These are phyloP conservation scores for Chamaecrista fasciculata DNA, from an alignment of 306 rosid genomes.

Conservation along the genomic window DNA sequence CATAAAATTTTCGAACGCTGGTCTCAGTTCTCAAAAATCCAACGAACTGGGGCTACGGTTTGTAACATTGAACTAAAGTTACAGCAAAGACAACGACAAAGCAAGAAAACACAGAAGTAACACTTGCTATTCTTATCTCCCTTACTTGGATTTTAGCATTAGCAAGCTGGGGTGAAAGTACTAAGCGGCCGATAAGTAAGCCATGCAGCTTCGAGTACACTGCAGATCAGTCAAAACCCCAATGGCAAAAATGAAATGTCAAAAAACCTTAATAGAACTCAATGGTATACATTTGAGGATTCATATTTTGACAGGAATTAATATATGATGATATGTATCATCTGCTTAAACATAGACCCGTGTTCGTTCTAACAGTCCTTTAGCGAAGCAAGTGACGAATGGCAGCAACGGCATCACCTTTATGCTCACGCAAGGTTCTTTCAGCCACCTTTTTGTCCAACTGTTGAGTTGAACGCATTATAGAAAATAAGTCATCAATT, in stretches of 20 bases:
- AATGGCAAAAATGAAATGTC: background rate
- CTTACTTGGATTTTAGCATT: no score
- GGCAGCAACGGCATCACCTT: conserved; percentile 97
- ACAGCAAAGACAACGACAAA: no score
- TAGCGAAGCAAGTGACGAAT: conserved; percentile 72
- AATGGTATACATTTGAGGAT: background rate
- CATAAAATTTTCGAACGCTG: no score
- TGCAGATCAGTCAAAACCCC: background rate
- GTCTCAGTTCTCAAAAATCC: no score
- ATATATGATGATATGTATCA: background rate
- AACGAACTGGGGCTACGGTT: no score
- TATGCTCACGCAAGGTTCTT: conserved; percentile 93
- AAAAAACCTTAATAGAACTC: background rate
- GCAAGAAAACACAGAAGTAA: no score
- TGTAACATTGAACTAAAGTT: no score
- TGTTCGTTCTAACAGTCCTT: conserved; percentile 11
- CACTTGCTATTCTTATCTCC: no score
- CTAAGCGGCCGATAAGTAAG: no score
- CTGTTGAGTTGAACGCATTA: conserved; percentile 37
- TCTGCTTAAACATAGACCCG: background rate
- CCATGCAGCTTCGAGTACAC: background rate
- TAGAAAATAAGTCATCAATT: background rate
- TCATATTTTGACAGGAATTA: background rate
- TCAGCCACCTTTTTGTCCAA: conserved; percentile 93
- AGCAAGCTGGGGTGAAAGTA: no score